phyloP scores from a whole-genome alignment of 176 grass and related monocot species.

The Musa schizocarpa region DNA sequence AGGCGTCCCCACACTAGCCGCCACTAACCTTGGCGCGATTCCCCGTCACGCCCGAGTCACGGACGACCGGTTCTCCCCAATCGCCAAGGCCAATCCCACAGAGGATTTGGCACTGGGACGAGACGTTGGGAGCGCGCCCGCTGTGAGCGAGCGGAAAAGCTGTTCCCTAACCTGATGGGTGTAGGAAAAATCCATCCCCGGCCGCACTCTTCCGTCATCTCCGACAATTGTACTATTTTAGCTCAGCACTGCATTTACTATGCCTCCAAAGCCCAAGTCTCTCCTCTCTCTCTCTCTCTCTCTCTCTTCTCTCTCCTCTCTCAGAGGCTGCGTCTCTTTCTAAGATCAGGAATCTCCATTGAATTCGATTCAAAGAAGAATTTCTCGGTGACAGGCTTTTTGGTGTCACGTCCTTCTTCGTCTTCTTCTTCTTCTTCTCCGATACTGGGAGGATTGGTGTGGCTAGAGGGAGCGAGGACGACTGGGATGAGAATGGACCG shows the following conservation, averaged over 20 bases:
- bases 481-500: conserved; percentile 19
- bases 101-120: too few species aligned
- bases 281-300: too few species aligned
- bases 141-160: not conserved
- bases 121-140: too few species aligned
- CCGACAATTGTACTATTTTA: not conserved
- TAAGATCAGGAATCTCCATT: not conserved
- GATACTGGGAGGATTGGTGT: too few species aligned
- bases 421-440: not conserved
- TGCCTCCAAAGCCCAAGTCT: too few species aligned
- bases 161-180: not conserved
- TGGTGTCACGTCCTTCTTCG: not conserved
- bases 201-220: not conserved
- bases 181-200: not conserved
- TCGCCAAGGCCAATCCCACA: too few species aligned
- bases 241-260: not conserved
- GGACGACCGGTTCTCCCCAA: not conserved
- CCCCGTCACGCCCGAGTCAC: not conserved
- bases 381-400: not conserved
- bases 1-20: not conserved
- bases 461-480: not conserved
- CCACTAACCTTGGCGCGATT: not conserved
- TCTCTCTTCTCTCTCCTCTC: too few species aligned
- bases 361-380: conserved; percentile 10
- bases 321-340: too few species aligned